Conservation (phyloP, 768 basidiomycete genomes). For the Serendipita sp. region DNA sequence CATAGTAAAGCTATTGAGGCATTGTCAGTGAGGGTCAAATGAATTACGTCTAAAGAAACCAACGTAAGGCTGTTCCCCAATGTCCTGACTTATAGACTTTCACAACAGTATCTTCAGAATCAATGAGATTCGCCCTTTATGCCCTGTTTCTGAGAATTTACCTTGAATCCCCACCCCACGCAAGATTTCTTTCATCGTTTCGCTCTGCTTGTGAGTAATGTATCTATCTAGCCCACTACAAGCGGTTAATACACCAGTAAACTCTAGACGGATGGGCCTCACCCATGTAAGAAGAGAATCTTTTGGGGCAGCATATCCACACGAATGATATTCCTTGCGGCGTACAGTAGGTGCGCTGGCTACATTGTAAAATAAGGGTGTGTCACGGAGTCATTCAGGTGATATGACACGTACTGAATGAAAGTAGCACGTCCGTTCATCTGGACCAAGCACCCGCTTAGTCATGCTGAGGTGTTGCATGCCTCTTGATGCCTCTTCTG, state of each 20-base stretch:
- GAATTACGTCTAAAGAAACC: neutral
- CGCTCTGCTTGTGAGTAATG: slow-evolving; percentile 13
- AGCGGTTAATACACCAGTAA: neutral
- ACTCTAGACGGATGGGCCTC: neutral
- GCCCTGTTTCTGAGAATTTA: slow-evolving; percentile 6
- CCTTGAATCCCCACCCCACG: slow-evolving; percentile 12
- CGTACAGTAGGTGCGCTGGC: slow-evolving; percentile 14
- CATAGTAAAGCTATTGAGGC: slow-evolving; percentile 7
- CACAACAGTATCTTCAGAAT: neutral
- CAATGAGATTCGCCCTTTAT: neutral
- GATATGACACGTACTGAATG: slow-evolving; percentile 10
- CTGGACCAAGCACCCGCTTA: slow-evolving; percentile 12
- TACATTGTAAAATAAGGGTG: neutral
- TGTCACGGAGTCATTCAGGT: neutral
- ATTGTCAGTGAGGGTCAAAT: neutral
- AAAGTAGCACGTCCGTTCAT: slow-evolving; percentile 12
- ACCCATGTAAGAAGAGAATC: slow-evolving; percentile 15
- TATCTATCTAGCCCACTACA: slow-evolving; percentile 13
- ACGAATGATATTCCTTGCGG: slow-evolving; percentile 13
- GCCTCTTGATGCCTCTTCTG: slow-evolving; percentile 10
- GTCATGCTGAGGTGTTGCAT: slow-evolving; percentile 12
- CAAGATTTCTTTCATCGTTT: slow-evolving; percentile 14
- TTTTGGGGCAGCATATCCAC: slow-evolving; percentile 11
- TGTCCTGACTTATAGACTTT: slow-evolving; percentile 12
- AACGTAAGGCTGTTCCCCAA: slow-evolving; percentile 10